phyloP scores from a whole-genome alignment of 164 flowering plant genomes.

The Piper betle region DNA sequence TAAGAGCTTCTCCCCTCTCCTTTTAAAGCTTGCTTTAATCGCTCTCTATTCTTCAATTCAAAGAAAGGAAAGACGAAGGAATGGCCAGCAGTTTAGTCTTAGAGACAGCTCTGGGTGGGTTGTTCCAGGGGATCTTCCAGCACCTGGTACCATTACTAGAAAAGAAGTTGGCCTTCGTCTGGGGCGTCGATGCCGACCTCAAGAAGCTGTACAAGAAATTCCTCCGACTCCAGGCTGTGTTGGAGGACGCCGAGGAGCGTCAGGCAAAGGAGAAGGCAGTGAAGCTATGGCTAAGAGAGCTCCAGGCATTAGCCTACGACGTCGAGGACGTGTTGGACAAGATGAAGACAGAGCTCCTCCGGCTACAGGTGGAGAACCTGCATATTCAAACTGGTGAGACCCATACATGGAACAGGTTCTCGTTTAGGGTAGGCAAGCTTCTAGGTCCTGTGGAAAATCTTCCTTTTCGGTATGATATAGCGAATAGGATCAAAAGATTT shows the following conservation, averaged over 20 bases:
- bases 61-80: not conserved
- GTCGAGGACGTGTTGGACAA: slow-evolving; percentile 3
- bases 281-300: slow-evolving; percentile 5
- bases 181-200: slow-evolving; percentile 1
- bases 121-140: not conserved
- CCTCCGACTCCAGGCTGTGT: slow-evolving; percentile 1
- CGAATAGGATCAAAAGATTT: not conserved
- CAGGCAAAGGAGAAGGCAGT: not conserved
- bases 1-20: not conserved
- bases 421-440: slow-evolving; percentile 1
- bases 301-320: slow-evolving; percentile 2
- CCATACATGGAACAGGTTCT: not conserved
- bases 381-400: not conserved
- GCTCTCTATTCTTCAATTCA: no score
- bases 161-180: not conserved
- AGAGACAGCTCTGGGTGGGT: not conserved
- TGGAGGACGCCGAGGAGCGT: slow-evolving; percentile 3
- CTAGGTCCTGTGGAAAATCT: not conserved
- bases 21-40: no score
- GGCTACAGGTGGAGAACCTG: not conserved
- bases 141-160: not conserved
- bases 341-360: slow-evolving; percentile 1
- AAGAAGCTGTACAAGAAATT: not conserved
- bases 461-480: not conserved
- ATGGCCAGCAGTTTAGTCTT: not conserved